These are phyloP conservation scores for Saccharomycodes ludwigii DNA, from an alignment of 805 yeast species.

Conservation along the genomic window DNA sequence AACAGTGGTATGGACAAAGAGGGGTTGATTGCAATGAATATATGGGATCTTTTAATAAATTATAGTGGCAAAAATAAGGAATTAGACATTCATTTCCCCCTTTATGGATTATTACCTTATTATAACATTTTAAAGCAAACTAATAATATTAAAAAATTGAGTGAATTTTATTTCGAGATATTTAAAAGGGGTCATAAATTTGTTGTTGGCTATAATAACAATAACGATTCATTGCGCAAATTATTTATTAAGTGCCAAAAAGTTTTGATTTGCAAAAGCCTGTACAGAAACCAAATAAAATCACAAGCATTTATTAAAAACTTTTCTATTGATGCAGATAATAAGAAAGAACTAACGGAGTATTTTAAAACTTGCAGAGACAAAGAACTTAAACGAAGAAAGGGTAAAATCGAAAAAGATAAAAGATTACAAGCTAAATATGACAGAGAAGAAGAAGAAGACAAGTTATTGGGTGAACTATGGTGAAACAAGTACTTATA, in stretches of 20 bases:
- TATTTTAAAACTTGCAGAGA: conserved; percentile 7
- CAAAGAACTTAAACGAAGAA: conserved; percentile 5
- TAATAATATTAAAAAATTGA: conserved; percentile 12
- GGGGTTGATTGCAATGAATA: conserved; percentile 12
- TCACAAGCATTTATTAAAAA: conserved; percentile 13
- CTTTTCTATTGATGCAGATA: conserved; percentile 11
- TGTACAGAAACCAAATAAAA: conserved; percentile 9
- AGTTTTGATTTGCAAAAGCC: conserved; percentile 11
- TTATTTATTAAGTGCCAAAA: conserved; percentile 14
- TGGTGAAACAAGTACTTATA: conserved; percentile 12
- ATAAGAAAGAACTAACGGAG: conserved; percentile 9
- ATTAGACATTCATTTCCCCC: conserved; percentile 11
- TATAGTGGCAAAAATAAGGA: conserved; percentile 13
- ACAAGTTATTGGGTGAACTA: conserved; percentile 18
- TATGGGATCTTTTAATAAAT: conserved; percentile 12
- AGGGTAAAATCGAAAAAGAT: conserved; percentile 4
- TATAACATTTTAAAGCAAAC: conserved; percentile 8
- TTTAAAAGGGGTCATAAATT: conserved; percentile 7
- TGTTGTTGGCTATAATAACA: conserved; percentile 3
- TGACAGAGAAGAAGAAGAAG: conserved; percentile 19
- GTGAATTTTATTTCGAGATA: conserved; percentile 9
- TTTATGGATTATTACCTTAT: conserved; percentile 10
- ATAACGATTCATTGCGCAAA: conserved; percentile 6
- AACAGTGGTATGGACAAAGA: conserved; percentile 10
- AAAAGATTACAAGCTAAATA: conserved; percentile 6